Evolutionary conservation across 768 basidiomycete species (phyloP).

Genomic region (Tricholoma sp.): DNA sequence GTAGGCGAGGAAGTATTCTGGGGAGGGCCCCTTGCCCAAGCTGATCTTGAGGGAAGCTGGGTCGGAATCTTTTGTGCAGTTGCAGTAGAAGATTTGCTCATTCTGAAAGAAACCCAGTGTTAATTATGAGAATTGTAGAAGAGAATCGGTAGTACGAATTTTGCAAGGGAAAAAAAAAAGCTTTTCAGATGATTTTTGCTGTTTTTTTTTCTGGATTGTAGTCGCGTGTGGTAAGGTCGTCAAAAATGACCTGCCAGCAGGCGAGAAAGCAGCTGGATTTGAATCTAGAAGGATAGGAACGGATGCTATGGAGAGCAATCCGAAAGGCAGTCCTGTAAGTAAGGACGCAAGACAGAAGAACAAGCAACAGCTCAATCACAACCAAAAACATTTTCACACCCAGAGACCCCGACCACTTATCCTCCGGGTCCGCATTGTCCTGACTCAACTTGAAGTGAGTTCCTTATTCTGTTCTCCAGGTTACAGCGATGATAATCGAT

Average conservation of each 20-base stretch:
- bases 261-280: constrained; percentile 62
- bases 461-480: too few relatives aligned
- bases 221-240: constrained; percentile 71
- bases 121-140: constrained; percentile 7
- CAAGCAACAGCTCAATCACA: constrained; percentile 20
- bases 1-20: constrained; percentile 53
- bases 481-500: too few relatives aligned
- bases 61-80: constrained; percentile 67
- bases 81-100: constrained; percentile 88
- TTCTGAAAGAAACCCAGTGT: constrained; percentile 42
- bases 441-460: too few relatives aligned
- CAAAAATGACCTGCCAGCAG: constrained; percentile 90
- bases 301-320: constrained; percentile 43
- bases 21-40: constrained; percentile 90
- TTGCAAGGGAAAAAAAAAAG: constrained; percentile 29
- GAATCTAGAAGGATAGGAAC: constrained; percentile 34
- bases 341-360: constrained; percentile 36
- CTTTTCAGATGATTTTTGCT: constrained; percentile 13
- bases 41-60: constrained; percentile 76
- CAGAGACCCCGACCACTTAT: constrained; percentile 17
- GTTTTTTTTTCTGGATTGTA: constrained; percentile 6
- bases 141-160: constrained; percentile 34
- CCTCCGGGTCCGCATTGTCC: neutral
- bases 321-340: constrained; percentile 34
- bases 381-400: constrained; percentile 14